Base-by-base conservation (phyloP, 2,329 filamentous ascomycete species). In the Diaporthe batatas region DNA sequence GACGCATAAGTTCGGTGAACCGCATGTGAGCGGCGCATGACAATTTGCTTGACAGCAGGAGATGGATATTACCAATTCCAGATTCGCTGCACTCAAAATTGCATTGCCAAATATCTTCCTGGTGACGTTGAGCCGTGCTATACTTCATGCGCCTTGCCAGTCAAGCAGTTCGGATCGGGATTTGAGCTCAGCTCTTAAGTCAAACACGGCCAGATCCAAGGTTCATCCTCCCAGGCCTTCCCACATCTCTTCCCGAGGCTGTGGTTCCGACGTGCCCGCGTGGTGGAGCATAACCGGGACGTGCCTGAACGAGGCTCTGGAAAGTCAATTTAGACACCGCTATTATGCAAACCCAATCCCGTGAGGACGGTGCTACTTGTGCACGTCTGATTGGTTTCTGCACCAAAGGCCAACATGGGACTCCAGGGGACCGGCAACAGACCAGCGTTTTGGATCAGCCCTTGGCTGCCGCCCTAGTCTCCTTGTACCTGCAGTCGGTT, bases 281-380 rank as follows among this genome's bases (percentile, higher is more conserved):
- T 25, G 18, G 39, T 36, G 18, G 32, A 23, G 55, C 68, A 70
- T 59, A 29, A 39, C 18, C 42, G 23, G 21, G 25, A 32, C 11
- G 25, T 62, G 68, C 55, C 54, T 59, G 42, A 53, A 49, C 68
- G 54, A 57, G 68, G 54, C 57, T 70, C 55, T 29, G 32, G 23
- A 67, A 67, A 67, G 62, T 67, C 62, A 67, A 53, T 67, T 67
- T 67, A 36, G 47, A 67, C n/a, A 53, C 57, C 44, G 59, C 69
- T 36, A 25, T 54, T 23, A 67, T 67, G 62, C 62, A 32, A 53
- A 47, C 29, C 39, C 23, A 29, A 21, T 39, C n/a, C 32, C 25
- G n/a, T 39, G 25, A 11, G 29, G n/a, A 12, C 32, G 21, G 47
- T 67, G 62, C 62, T 67, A 67, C 62, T 67, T 67, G 62, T 67